Evolutionary conservation across 169 alveolate genomes (phyloP).

Genomic region (Besnoitia besnoiti): DNA sequence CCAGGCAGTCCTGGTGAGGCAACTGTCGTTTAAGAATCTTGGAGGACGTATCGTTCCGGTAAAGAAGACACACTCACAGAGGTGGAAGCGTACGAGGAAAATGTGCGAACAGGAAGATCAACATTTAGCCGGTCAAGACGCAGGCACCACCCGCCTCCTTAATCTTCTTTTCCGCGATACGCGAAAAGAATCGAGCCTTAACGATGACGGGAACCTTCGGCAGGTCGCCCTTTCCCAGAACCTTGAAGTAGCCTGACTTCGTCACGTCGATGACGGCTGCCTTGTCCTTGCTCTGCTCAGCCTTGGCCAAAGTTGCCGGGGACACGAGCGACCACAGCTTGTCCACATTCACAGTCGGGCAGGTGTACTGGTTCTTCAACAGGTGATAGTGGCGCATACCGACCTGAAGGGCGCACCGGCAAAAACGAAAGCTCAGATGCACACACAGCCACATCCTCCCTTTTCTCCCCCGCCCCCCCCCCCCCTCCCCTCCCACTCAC

Average conservation of each 20-base stretch:
- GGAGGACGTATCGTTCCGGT: background rate
- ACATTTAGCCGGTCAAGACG: constrained; percentile 59
- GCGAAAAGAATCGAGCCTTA: constrained; percentile 96
- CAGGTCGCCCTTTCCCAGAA: constrained; percentile 97
- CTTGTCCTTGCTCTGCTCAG: constrained; percentile 82
- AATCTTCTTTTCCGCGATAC: constrained; percentile 97
- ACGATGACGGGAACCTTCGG: constrained; percentile 95
- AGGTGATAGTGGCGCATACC: constrained; percentile 98
- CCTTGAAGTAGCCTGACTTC: constrained; percentile 96
- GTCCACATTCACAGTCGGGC: constrained; percentile 95
- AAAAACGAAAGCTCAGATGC: background rate
- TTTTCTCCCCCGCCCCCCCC: background rate
- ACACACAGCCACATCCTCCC: background rate
- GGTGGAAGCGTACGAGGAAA: background rate
- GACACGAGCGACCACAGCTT: constrained; percentile 95
- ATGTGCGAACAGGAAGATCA: background rate
- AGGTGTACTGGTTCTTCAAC: constrained; percentile 84
- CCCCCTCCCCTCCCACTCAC: background rate
- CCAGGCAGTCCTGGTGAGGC: too few species aligned
- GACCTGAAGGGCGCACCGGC: constrained; percentile 75
- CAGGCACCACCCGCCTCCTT: constrained; percentile 70
- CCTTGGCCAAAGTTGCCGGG: constrained; percentile 89
- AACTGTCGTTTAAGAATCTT: background rate
- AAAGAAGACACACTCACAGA: background rate
- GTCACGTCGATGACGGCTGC: constrained; percentile 98